A percentile compares a stretch with the other conserved stretches of the same genome.
phyloP scores from a whole-genome alignment of 495 filamentous ascomycete genomes.

The Hypoxylon fuscum region DNA sequence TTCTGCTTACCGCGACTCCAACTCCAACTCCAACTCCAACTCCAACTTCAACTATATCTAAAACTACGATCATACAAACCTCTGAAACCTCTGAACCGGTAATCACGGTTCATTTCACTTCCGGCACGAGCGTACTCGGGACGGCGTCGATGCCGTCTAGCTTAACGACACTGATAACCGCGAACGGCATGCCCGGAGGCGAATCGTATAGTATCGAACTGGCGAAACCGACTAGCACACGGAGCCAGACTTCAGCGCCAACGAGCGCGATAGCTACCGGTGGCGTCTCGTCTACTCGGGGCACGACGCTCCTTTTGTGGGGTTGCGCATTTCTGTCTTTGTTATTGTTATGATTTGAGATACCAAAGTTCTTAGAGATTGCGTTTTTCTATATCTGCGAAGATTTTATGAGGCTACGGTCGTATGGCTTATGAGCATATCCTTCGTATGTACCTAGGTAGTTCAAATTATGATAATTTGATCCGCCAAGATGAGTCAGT shows the following conservation, averaged over 20 bases:
- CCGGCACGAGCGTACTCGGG: conserved; percentile 24
- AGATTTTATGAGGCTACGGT: no score
- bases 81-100: conserved; percentile 8
- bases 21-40: no score
- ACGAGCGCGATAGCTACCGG: conserved; percentile 11
- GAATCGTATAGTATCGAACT: conserved; percentile 19
- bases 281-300: conserved; percentile 11
- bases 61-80: background rate
- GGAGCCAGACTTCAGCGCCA: background rate
- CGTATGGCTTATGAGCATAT: no score
- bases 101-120: conserved; percentile 24
- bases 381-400: no score
- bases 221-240: conserved; percentile 16
- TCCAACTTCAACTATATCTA: background rate
- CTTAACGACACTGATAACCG: conserved; percentile 32
- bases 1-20: background rate
- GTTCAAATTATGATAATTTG: no score
- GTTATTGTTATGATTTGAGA: conserved; percentile 17
- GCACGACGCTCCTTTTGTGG: conserved; percentile 12
- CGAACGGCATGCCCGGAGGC: conserved; percentile 23
- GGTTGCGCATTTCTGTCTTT: conserved; percentile 13
- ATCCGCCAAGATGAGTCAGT: no score
- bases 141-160: conserved; percentile 17
- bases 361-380: no score
- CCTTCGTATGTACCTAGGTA: no score